Evolutionary conservation across 202 grass and related monocot genomes (phyloP), one percentile per base, ranked within the genome.

Genomic region (Hordeum pubiflorum): DNA sequence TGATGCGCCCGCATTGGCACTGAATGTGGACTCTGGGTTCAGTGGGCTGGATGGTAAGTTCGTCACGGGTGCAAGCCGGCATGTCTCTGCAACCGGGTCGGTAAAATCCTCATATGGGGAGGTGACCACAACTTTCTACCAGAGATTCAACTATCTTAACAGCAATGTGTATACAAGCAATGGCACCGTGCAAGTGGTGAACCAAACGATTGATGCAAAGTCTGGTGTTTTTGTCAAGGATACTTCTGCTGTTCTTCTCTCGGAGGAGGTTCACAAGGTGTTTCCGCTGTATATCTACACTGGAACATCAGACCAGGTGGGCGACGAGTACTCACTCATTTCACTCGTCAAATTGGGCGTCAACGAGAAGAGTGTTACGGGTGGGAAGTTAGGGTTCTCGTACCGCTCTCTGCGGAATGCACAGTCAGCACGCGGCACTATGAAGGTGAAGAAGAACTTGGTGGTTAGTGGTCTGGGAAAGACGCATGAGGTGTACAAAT

Each of bases 381-480:
- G 90, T 46, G 88, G 89, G 9, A 85, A 76, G 15, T 72, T 77
- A 33, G 90, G 90, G 0, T 97, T 93, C 78, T 71, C 24, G 0
- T 97, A 79, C 74, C 86, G 65, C 58, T 89, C 83, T 76, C 54
- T 97, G 20, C 74, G 20, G 12, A 93, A 93, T 72, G 54, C 79
- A 5, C 90, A 93, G 82, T 85, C 75, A 2, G 93, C 68, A 11
- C 64, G 11, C 0, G 93, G 88, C 21, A 85, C 46, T 59, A 87
- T 93, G 90, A 81, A 23, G 62, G 88, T 97, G 60, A 97, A 89
- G 88, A 92, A 92, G 22, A 87, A 97, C 69, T 81, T 93, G 81
- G 90, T 91, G 13, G 87, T 81, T 32, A 43, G 88, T 67, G 93
- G 93, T 14, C 29, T 97, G 40, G 90, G 81, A 21, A 26, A 81